These are phyloP conservation scores for Peltaster fructicola DNA, from an alignment of 2,329 filamentous ascomycete species.

Conservation along the genomic window DNA sequence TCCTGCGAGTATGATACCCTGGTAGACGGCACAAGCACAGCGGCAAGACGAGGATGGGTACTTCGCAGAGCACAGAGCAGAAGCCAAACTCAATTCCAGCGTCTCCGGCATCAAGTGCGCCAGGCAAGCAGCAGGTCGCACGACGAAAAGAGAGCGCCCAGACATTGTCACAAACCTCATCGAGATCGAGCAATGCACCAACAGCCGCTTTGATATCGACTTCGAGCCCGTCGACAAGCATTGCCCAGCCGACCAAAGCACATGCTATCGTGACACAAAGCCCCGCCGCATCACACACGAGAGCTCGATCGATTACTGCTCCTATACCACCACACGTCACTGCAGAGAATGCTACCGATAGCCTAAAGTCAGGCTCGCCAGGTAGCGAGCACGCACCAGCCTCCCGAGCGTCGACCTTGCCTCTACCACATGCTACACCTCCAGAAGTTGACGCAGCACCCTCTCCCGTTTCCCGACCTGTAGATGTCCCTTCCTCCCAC, in stretches of 20 bases:
- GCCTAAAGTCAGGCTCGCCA: conserved; percentile 4
- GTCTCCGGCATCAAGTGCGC: conserved; percentile 2
- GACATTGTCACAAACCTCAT: conserved; percentile 5
- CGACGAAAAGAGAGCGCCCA: conserved; percentile 4
- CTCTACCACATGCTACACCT: conserved; percentile 1
- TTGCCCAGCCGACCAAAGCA: conserved; percentile 8
- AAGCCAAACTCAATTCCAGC: conserved; percentile 2
- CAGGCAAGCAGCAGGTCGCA: conserved; percentile 5
- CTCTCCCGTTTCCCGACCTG: conserved; percentile 2
- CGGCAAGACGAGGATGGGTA: conserved; percentile 4
- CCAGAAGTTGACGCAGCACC: conserved; percentile 4
- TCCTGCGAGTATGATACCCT: no score
- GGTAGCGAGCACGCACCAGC: conserved; percentile 4
- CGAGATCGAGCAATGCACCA: conserved; percentile 4
- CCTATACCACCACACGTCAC: conserved; percentile 1
- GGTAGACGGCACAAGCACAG: no score
- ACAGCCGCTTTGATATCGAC: conserved; percentile 8
- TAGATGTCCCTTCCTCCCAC: conserved; percentile 3
- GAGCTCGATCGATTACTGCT: conserved; percentile 16
- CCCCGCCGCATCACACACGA: conserved; percentile 9
- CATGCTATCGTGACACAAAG: conserved; percentile 6
- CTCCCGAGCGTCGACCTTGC: conserved; percentile 3
- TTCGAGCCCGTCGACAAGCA: conserved; percentile 6
- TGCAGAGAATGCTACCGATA: conserved; percentile 3
- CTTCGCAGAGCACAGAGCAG: conserved; percentile 5